Conservation (phyloP, 2,329 filamentous ascomycete species). For the Epichloe glyceriae region DNA sequence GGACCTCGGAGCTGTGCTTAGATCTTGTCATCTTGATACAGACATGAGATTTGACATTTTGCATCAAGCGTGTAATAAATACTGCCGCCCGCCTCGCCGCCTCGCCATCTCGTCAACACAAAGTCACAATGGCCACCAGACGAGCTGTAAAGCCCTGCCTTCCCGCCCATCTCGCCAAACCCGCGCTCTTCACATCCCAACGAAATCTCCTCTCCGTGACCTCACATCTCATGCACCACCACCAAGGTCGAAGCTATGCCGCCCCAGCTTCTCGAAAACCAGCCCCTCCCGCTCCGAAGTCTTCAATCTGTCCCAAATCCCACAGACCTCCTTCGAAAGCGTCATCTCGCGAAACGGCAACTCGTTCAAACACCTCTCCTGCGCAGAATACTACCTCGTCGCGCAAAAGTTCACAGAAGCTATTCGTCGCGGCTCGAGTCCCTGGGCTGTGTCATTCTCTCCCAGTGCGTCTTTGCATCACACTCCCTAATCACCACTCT, state of each 20-base stretch:
- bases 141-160: neutral
- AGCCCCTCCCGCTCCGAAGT: conserved; percentile 5
- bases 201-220: neutral
- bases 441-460: conserved; percentile 10
- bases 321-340: conserved; percentile 10
- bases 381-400: conserved; percentile 14
- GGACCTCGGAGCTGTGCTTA: neutral
- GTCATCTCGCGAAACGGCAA: conserved; percentile 8
- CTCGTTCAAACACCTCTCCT: conserved; percentile 9
- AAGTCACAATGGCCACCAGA: neutral
- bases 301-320: conserved; percentile 13
- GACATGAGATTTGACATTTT: neutral
- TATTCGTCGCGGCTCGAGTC: conserved; percentile 11
- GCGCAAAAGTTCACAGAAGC: conserved; percentile 12
- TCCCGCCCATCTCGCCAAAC: neutral
- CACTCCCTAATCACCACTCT: neutral
- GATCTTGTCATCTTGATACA: neutral
- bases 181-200: neutral
- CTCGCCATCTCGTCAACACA: neutral
- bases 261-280: conserved; percentile 1
- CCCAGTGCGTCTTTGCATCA: conserved; percentile 11
- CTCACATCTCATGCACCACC: neutral
- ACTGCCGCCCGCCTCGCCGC: no score
- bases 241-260: conserved; percentile 2
- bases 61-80: neutral